Base-by-base conservation (phyloP, 805 yeast genomes). In the Lipomyces yamanashiensis region DNA sequence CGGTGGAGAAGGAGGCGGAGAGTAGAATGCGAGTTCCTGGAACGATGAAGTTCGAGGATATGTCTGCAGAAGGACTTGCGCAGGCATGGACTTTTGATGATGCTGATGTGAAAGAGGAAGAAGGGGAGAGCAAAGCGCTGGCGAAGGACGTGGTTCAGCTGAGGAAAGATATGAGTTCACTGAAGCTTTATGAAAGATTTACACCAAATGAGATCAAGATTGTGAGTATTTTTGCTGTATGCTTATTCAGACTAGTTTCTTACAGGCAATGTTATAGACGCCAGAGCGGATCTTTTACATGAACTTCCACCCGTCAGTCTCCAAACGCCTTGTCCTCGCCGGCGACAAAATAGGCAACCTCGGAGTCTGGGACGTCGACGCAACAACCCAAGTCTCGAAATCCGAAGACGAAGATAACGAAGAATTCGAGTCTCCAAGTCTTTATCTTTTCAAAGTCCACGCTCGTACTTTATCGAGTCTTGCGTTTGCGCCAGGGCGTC, bases 341-440 rank as follows among this genome's bases (percentile, higher is more conserved):
- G 98, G 98, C 52, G 99, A 95, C 75, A 90, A 90, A 12, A 77
- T 78, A n/a, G 99, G 99, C 6, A 83, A 85, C 66, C 76, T 92
- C 49, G 98, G 98, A 0, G 80, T 95, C 15, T 93, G 98, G 98
- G 86, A 92, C 50, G 87, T 89, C 7, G 82, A 77, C 23, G 77
- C 75, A 9, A 83, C 82, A 7, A 76, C 75, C 8, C 51, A 43
- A 12, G 36, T 23, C 28, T 39, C 56, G 19, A 47, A 37, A 21
- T 53, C 47, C 7, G 53, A 43, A 40, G 77, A 71, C 44, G 75
- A 74, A 10, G 75, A 74, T 1, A 78, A 75, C 7, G 75, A 72
- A 7, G 71, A 68, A 12, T 74, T 69, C n/a, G 75, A 72, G 8
- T 54, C 50, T 4, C 74, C 74, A 2, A 57, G 85, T 45, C 83